Conservation (phyloP, 2,329 filamentous ascomycete species). For the Claviceps sorghi region DNA sequence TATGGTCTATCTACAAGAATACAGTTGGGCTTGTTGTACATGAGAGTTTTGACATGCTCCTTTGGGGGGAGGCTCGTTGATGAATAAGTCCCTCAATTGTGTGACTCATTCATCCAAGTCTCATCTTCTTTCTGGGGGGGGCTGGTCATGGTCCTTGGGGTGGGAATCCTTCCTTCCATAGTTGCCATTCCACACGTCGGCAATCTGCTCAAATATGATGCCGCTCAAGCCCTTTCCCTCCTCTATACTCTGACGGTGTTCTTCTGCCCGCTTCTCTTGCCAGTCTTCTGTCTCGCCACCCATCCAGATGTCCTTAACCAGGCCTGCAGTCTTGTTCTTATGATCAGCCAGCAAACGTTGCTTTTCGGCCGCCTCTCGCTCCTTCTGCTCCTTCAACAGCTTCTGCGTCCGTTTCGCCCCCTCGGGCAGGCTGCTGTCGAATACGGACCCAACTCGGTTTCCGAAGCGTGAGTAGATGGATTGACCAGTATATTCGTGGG, state of each 20-base stretch:
- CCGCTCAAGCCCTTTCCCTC: conserved; percentile 42
- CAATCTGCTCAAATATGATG: conserved; percentile 41
- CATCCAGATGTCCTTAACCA: conserved; percentile 41
- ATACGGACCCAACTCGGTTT: conserved; percentile 27
- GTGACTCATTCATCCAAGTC: neutral
- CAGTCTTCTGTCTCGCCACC: conserved; percentile 40
- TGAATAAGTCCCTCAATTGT: too few relatives aligned
- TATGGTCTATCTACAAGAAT: neutral
- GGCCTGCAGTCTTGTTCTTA: conserved; percentile 17
- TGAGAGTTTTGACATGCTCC: neutral
- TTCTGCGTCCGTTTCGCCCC: conserved; percentile 32
- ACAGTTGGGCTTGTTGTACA: neutral
- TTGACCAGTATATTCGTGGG: conserved; percentile 40
- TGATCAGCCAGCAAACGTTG: conserved; percentile 15
- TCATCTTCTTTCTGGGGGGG: neutral
- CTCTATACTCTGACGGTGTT: conserved; percentile 37
- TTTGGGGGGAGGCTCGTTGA: neutral
- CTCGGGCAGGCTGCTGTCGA: conserved; percentile 43
- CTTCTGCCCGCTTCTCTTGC: conserved; percentile 35
- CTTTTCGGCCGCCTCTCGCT: conserved; percentile 20
- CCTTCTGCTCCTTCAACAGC: conserved; percentile 31
- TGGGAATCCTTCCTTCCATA: conserved; percentile 17
- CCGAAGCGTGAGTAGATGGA: conserved; percentile 35
- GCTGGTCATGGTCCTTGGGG: neutral
- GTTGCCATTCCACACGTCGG: conserved; percentile 34